Evolutionary conservation across 805 yeast species (phyloP).

Genomic region (Saccharomycopsis javanensis): DNA sequence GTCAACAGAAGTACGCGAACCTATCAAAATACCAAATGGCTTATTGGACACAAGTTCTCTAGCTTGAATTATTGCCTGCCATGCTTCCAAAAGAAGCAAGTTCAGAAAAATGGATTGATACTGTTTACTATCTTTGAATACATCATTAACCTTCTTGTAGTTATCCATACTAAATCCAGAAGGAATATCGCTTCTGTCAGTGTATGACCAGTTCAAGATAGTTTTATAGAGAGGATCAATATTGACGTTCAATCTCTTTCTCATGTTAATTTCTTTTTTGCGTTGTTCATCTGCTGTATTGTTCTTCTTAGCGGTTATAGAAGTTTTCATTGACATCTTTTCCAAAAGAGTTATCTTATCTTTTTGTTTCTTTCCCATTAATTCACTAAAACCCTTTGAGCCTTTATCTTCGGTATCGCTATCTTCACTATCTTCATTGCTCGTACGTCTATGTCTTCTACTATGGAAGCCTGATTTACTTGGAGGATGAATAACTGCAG

Average conservation of each 20-base stretch:
- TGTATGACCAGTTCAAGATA: slow-evolving; percentile 72
- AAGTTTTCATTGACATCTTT: slow-evolving; percentile 16
- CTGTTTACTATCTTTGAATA: slow-evolving; percentile 49
- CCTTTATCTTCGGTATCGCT: slow-evolving; percentile 10
- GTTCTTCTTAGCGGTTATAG: background rate
- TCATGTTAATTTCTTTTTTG: slow-evolving; percentile 65
- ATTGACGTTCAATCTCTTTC: slow-evolving; percentile 68
- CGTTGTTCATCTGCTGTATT: slow-evolving; percentile 35
- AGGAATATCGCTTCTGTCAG: slow-evolving; percentile 46
- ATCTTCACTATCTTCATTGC: slow-evolving; percentile 6
- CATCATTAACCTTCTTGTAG: slow-evolving; percentile 37
- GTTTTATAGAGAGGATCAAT: slow-evolving; percentile 62
- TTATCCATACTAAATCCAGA: slow-evolving; percentile 33
- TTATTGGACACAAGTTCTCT: slow-evolving; percentile 43
- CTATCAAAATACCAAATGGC: slow-evolving; percentile 62
- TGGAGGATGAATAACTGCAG: slow-evolving; percentile 18
- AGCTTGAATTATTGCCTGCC: slow-evolving; percentile 80
- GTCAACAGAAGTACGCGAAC: slow-evolving; percentile 74
- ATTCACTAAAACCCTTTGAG: slow-evolving; percentile 24
- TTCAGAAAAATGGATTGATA: slow-evolving; percentile 72
- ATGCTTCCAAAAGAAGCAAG: slow-evolving; percentile 74
- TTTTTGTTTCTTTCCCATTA: slow-evolving; percentile 27
- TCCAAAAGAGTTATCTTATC: slow-evolving; percentile 23
- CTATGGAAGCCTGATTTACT: slow-evolving; percentile 20
- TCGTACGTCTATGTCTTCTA: slow-evolving; percentile 13